These are phyloP conservation scores for Golubevia pallescens DNA, from an alignment of 1,284 basidiomycete genomes.

Conservation along the genomic window DNA sequence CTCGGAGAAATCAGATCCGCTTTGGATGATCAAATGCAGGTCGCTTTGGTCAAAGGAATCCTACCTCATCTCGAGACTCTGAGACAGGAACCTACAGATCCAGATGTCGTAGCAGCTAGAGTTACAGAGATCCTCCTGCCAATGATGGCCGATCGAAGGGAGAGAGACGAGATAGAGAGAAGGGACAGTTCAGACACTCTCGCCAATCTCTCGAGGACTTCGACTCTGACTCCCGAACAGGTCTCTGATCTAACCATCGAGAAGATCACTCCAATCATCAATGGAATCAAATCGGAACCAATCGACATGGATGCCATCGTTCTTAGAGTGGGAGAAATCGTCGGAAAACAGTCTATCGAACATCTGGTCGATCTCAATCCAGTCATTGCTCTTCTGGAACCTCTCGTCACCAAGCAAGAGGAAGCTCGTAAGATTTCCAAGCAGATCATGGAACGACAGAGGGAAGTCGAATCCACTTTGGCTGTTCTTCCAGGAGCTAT, in stretches of 20 bases:
- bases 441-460: conserved; percentile 32
- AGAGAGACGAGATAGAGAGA: conserved; percentile 3
- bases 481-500: conserved; percentile 35
- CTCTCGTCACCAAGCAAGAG: conserved; percentile 41
- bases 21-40: conserved; percentile 17
- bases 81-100: conserved; percentile 7
- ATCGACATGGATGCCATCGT: conserved; percentile 33
- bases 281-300: conserved; percentile 28
- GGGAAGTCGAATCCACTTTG: conserved; percentile 36
- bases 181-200: conserved; percentile 9
- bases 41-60: conserved; percentile 22
- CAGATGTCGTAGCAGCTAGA: conserved; percentile 19
- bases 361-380: conserved; percentile 41
- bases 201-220: conserved; percentile 10
- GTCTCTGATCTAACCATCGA: conserved; percentile 26
- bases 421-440: conserved; percentile 22
- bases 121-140: conserved; percentile 21
- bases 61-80: conserved; percentile 28
- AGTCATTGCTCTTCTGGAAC: conserved; percentile 43
- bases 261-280: conserved; percentile 23
- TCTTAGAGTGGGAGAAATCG: conserved; percentile 19
- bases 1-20: conserved; percentile 14
- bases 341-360: conserved; percentile 42
- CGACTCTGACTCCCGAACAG: conserved; percentile 6
- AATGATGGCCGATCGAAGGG: conserved; percentile 11